Evolutionary conservation across 805 yeast species (phyloP), one percentile per base, ranked within the genome.

Genomic region (Cyberlindnera misumaiensis): DNA sequence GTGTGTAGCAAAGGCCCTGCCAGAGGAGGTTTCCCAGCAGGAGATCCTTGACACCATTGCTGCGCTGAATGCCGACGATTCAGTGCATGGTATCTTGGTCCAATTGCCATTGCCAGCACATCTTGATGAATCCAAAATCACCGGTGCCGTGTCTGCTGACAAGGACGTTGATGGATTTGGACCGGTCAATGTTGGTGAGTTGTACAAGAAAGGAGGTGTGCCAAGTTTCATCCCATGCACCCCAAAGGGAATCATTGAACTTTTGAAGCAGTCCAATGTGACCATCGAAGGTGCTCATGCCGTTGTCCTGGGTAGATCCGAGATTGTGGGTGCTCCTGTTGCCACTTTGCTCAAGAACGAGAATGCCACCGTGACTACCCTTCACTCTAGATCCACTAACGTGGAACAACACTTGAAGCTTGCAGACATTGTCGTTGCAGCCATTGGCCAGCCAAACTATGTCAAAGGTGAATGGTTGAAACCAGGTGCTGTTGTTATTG

Each of bases 121-220:
- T 54, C 68, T 89, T 42, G 76, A 84, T 57, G 97, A 90, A 66
- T 77, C 82, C 33, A 61, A 63, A 34, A 71, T 93, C 49, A 93
- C 97, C 34, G 78, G 81, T 53, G 72, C 88, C 2, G 97, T 90
- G n/a, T 63, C 70, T 10, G 74, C 84, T 12, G 77, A 73, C 32
- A 90, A 90, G 65, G 98, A 90, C 55, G 96, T 93, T 34, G 98
- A 90, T 60, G 98, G 98, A 2, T 93, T 90, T 55, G 93, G 89
- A 31, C 78, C 88, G 40, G 72, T 70, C 53, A 93, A 93, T 60
- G 79, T 86, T 41, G 97, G 97, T 43, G 97, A 90, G 57, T 72
- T 90, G 42, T 76, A 89, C 51, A 87, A 88, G 63, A 78, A 84
- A 49, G 86, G 86, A 38, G 96, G 97, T 16, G 58, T 67, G 28